Evolutionary conservation across 768 basidiomycete species (phyloP).

Genomic region (Clitopilus hobsonii): DNA sequence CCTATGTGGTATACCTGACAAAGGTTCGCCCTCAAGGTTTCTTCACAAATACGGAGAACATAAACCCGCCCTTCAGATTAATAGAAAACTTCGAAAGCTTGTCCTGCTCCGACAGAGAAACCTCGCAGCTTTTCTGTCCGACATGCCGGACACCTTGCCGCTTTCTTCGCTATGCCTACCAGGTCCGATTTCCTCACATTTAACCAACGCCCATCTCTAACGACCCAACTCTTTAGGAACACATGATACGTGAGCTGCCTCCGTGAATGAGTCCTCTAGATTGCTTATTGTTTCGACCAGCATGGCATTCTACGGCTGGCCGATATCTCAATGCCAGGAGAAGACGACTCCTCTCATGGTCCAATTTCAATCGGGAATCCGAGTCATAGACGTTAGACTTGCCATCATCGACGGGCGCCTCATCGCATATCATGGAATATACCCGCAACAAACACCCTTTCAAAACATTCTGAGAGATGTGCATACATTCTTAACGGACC

Average conservation of each 20-base stretch:
- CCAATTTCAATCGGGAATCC: constrained; percentile 76
- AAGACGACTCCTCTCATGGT: constrained; percentile 50
- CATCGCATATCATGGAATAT: constrained; percentile 75
- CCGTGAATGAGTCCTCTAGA: background rate
- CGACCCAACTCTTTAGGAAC: constrained; percentile 38
- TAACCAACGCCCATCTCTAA: constrained; percentile 11
- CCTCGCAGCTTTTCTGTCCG: constrained; percentile 47
- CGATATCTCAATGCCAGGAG: constrained; percentile 83
- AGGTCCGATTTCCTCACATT: constrained; percentile 37
- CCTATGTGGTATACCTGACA: constrained; percentile 55
- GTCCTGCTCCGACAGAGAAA: constrained; percentile 58
- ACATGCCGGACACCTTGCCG: constrained; percentile 61
- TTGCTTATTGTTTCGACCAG: constrained; percentile 25
- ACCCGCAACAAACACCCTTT: constrained; percentile 68
- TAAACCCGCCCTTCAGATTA: constrained; percentile 43
- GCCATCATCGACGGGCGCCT: constrained; percentile 59
- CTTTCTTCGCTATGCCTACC: constrained; percentile 77
- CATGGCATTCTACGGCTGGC: constrained; percentile 84
- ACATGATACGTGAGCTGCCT: constrained; percentile 57
- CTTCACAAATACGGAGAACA: background rate
- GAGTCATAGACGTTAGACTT: constrained; percentile 79
- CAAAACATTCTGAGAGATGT: constrained; percentile 57
- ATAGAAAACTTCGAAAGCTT: constrained; percentile 39
- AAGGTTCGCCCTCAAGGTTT: constrained; percentile 32
- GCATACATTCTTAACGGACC: constrained; percentile 57